Evolutionary conservation across 2,329 filamentous ascomycete species (phyloP), one percentile per base, ranked within the genome.

Genomic region (Hymenoscyphus repandus): DNA sequence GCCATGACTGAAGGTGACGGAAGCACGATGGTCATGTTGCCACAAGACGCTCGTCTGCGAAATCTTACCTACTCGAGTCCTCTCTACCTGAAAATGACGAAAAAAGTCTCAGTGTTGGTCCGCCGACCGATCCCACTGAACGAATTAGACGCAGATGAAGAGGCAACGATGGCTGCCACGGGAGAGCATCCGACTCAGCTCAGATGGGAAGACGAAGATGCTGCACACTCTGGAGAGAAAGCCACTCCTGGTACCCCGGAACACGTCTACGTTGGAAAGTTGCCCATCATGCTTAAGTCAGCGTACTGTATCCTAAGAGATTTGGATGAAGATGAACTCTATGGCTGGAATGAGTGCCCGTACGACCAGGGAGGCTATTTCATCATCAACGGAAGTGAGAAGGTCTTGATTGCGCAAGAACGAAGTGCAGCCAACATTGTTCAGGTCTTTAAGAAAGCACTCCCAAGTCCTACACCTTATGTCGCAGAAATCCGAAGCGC

Each of bases 331-430:
- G 85, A 93, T 47, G 86, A 88, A 45, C 77, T 99, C 1, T 97
- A 95, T 68, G 78, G 88, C 42, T 85, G 95, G 69, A 96, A 96
- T 66, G 93, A 99, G 71, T 99, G 93, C 61, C 93, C 93, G 0
- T 99, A 96, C 69, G 93, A 99, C 65, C 93, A 96, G 66, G 93
- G 93, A 60, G 93, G 93, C 59, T 99, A 99, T 71, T 99, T 99
- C 66, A 90, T 99, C 63, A 99, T 99, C 77, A 99, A 99, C 72
- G 93, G 93, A 39, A 95, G 89, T 70, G 93, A 99, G 68, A 99
- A 99, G 77, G 93, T 99, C 18, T 74, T 99, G 61, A 99, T 99
- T 63, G 93, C 93, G 1, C 93, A 99, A 69, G 93, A 99, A 71
- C 87, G 93, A 56, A 96, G 91, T 67, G 93, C 93, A 37, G 93